Percentiles rank a stretch among this genome's conserved stretches.
phyloP scores from a whole-genome alignment of 441 rosid species.

The Raphanus hybrid region DNA sequence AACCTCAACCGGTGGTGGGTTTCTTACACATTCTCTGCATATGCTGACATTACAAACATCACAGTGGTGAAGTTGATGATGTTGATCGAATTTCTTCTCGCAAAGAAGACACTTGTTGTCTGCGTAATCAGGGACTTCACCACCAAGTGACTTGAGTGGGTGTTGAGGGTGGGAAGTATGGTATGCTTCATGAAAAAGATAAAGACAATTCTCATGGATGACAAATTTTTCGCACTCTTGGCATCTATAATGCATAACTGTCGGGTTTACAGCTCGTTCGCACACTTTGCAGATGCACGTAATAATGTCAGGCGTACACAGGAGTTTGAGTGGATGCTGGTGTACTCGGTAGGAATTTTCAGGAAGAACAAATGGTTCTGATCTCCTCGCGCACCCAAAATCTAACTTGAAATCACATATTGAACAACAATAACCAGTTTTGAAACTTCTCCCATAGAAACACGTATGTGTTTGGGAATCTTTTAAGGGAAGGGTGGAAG shows the following conservation, averaged over 20 bases:
- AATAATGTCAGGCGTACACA: accelerated
- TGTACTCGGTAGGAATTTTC: not conserved
- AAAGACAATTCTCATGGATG: not conserved
- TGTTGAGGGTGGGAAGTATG: not conserved
- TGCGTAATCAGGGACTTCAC: not conserved
- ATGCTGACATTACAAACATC: constrained; percentile 18
- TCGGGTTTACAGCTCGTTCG: too few species aligned
- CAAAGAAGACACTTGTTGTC: not conserved
- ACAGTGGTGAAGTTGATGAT: not conserved
- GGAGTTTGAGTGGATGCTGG: not conserved
- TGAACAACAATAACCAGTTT: constrained; percentile 5
- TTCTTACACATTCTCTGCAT: not conserved
- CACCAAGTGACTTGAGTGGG: not conserved
- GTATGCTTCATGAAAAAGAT: constrained; percentile 1
- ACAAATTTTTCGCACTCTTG: not conserved
- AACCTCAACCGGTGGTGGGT: not conserved
- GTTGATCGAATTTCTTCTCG: not conserved
- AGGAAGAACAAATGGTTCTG: not conserved
- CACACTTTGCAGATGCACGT: not conserved
- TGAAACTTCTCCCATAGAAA: not conserved
- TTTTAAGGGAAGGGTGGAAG: not conserved
- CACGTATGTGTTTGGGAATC: not conserved
- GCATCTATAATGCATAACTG: not conserved
- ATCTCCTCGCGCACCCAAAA: not conserved
- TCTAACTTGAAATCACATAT: constrained; percentile 15